Conservation (phyloP, 1,284 basidiomycete species). For the Ceratobasidium sp. region DNA sequence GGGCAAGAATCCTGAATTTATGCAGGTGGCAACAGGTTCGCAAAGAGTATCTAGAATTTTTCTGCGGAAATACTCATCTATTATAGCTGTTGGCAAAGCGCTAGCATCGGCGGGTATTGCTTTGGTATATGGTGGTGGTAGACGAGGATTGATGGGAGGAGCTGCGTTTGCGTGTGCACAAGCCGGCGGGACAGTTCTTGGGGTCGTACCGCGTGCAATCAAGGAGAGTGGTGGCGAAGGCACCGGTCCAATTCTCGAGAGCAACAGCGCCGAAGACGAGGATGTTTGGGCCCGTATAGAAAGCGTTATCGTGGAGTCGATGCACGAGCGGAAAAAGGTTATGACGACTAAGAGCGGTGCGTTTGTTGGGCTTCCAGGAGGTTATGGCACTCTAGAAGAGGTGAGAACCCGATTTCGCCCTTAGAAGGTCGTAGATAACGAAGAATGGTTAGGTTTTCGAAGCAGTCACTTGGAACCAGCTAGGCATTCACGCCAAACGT, state of each 20-base stretch:
- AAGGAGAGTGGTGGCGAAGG: slow-evolving; percentile 57
- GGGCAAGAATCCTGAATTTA: slow-evolving; percentile 73
- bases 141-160: slow-evolving; percentile 87
- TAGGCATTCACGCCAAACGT: slow-evolving; percentile 92
- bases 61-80: slow-evolving; percentile 25
- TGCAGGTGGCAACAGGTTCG: slow-evolving; percentile 78
- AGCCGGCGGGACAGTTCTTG: slow-evolving; percentile 81
- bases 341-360: slow-evolving; percentile 86
- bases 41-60: background rate
- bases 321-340: slow-evolving; percentile 92
- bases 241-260: slow-evolving; percentile 27
- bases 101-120: slow-evolving; percentile 74
- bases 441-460: slow-evolving; percentile 75
- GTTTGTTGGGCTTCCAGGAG: slow-evolving; percentile 91
- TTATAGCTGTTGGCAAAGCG: slow-evolving; percentile 77
- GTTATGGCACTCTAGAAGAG: slow-evolving; percentile 94
- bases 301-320: slow-evolving; percentile 82
- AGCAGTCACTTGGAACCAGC: slow-evolving; percentile 91
- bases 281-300: slow-evolving; percentile 51
- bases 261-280: slow-evolving; percentile 21
- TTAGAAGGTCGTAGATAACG: too few relatives aligned
- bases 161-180: slow-evolving; percentile 79
- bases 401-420: slow-evolving; percentile 57
- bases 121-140: slow-evolving; percentile 90
- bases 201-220: slow-evolving; percentile 85